phyloP scores from a whole-genome alignment of 2,329 filamentous ascomycete genomes.

The Acrocalymma vagum region DNA sequence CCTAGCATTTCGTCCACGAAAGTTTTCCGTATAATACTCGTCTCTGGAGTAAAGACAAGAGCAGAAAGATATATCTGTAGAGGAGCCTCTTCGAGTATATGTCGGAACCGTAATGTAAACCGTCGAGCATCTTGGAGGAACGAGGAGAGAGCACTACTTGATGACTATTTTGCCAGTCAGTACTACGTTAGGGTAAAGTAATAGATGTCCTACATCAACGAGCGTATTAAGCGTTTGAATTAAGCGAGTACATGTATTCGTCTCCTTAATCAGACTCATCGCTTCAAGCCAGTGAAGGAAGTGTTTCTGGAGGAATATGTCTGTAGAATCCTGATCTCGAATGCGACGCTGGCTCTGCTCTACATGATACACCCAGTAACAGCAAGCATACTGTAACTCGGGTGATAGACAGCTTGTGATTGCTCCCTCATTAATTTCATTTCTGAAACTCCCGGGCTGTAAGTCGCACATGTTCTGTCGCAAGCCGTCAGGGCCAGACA shows the following conservation, averaged over 20 bases:
- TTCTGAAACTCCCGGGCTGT: constrained; percentile 27
- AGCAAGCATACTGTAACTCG: constrained; percentile 42
- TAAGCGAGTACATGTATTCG: too few relatives aligned
- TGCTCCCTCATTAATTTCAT: constrained; percentile 9
- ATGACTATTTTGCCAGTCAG: too few relatives aligned
- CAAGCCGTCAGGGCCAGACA: constrained; percentile 41
- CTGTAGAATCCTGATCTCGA: too few relatives aligned
- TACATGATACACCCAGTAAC: constrained; percentile 31
- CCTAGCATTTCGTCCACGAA: too few relatives aligned
- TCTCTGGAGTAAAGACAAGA: constrained; percentile 9
- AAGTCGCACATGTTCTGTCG: constrained; percentile 46
- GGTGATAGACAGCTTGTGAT: constrained; percentile 4
- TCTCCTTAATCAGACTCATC: constrained; percentile 46
- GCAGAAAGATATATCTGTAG: constrained; percentile 11
- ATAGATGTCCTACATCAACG: too few relatives aligned
- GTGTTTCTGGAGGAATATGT: constrained; percentile 45
- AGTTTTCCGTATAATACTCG: constrained; percentile 4
- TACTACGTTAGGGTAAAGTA: too few relatives aligned
- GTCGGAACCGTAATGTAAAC: neutral
- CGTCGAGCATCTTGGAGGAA: constrained; percentile 7
- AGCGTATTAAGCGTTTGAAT: too few relatives aligned
- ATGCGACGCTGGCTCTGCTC: constrained; percentile 23
- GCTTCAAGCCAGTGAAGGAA: constrained; percentile 28
- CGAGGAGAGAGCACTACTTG: neutral
- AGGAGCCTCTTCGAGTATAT: constrained; percentile 5